phyloP scores from a whole-genome alignment of 2,329 filamentous ascomycete species.

The Sclerotinia glacialis region DNA sequence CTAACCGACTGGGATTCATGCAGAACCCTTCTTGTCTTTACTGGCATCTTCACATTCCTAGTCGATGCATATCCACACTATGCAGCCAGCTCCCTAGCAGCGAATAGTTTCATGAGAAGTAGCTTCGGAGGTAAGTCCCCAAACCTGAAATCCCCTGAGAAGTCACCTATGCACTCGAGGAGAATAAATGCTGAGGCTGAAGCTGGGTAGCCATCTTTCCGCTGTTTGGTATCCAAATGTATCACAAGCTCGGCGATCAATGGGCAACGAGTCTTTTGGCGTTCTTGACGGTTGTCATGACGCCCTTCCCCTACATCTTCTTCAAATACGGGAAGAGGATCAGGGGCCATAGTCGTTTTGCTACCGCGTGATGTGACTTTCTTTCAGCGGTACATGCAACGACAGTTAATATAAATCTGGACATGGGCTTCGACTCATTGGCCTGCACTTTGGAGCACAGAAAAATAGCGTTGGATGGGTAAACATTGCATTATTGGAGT shows the following conservation, averaged over 20 bases:
- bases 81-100: constrained; percentile 75
- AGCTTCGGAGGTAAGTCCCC: constrained; percentile 57
- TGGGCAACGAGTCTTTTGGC: constrained; percentile 65
- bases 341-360: constrained; percentile 54
- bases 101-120: constrained; percentile 77
- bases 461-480: constrained; percentile 3
- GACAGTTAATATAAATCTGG: constrained; percentile 17
- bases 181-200: constrained; percentile 28
- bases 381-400: constrained; percentile 10
- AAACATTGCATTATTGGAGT: not conserved
- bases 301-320: constrained; percentile 63
- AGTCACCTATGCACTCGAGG: constrained; percentile 1
- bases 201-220: constrained; percentile 63
- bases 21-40: constrained; percentile 74
- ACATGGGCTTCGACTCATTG: constrained; percentile 10
- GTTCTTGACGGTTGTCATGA: constrained; percentile 59
- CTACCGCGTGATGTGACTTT: constrained; percentile 34
- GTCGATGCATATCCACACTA: constrained; percentile 76
- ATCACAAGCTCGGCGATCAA: constrained; percentile 63
- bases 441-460: constrained; percentile 5
- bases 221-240: constrained; percentile 73
- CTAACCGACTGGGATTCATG: constrained; percentile 34
- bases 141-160: constrained; percentile 1
- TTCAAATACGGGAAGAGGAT: constrained; percentile 59
- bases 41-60: constrained; percentile 79